These are phyloP conservation scores for Monosporascus sp. DNA, from an alignment of 2,329 filamentous ascomycete genomes.

Conservation along the genomic window DNA sequence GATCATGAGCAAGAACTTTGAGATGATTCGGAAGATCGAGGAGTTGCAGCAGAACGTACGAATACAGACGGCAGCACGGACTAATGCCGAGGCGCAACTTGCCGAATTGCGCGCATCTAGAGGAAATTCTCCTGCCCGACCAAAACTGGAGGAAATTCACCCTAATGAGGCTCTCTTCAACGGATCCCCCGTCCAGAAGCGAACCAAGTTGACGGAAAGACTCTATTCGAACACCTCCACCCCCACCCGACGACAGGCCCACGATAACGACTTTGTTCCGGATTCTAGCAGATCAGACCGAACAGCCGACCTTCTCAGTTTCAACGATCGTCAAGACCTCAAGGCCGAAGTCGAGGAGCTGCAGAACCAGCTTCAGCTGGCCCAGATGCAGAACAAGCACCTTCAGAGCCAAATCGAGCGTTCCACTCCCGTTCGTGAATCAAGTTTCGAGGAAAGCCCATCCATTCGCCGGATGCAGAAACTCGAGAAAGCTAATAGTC, in stretches of 20 bases:
- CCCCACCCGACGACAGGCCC: slow-evolving; percentile 66
- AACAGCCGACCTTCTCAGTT: slow-evolving; percentile 76
- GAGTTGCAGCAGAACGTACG: slow-evolving; percentile 83
- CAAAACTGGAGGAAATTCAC: slow-evolving; percentile 81
- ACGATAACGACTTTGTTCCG: slow-evolving; percentile 56
- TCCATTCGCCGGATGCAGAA: slow-evolving; percentile 80
- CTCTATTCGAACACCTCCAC: slow-evolving; percentile 73
- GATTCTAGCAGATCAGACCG: slow-evolving; percentile 82
- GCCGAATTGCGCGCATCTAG: slow-evolving; percentile 70
- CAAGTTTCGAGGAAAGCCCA: slow-evolving; percentile 67
- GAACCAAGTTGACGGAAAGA: slow-evolving; percentile 45
- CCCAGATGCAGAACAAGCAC: slow-evolving; percentile 92
- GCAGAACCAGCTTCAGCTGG: slow-evolving; percentile 89
- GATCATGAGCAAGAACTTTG: slow-evolving; percentile 68
- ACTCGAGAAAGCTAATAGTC: slow-evolving; percentile 84
- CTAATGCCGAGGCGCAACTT: slow-evolving; percentile 78
- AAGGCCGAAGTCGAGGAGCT: slow-evolving; percentile 87
- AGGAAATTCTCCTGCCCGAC: slow-evolving; percentile 65
- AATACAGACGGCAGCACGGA: slow-evolving; percentile 73
- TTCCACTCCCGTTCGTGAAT: slow-evolving; percentile 54
- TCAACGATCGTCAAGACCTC: slow-evolving; percentile 85
- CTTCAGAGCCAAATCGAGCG: slow-evolving; percentile 82
- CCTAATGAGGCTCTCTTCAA: slow-evolving; percentile 71
- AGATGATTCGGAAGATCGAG: slow-evolving; percentile 81
- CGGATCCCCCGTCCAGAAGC: slow-evolving; percentile 68